Percentiles rank a stretch among this genome's conserved stretches.
phyloP scores from a whole-genome alignment of 257 asterid species.

The Solanum chmielewskii region DNA sequence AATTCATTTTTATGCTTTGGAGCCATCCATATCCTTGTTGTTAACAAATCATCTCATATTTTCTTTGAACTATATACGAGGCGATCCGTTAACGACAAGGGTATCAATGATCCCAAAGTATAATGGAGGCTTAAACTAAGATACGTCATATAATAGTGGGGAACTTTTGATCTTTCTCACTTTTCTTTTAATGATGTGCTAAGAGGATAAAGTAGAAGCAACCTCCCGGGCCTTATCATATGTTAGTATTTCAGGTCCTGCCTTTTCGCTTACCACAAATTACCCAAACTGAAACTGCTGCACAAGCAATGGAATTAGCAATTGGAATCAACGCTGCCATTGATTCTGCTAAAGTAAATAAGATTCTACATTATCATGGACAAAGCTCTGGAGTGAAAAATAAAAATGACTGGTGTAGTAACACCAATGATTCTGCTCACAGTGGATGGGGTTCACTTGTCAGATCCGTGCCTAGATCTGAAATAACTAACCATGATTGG shows the following conservation, averaged over 20 bases:
- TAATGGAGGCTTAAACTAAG: not conserved
- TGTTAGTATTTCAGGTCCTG: not conserved
- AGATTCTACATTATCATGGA: not conserved
- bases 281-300: not conserved
- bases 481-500: not conserved
- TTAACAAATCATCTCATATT: not conserved
- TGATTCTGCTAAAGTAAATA: not conserved
- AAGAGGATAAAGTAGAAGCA: not conserved
- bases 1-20: not conserved
- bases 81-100: not conserved
- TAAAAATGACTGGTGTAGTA: not conserved
- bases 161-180: not conserved
- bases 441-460: constrained; percentile 1
- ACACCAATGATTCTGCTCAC: not conserved
- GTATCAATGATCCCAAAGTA: not conserved
- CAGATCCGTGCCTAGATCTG: not conserved
- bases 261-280: not conserved
- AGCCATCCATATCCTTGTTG: not conserved
- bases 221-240: not conserved
- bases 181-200: too few relatives aligned
- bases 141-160: not conserved
- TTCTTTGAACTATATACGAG: not conserved
- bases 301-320: not conserved
- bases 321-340: not conserved
- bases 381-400: not conserved